phyloP scores from a whole-genome alignment of 495 filamentous ascomycete genomes.

The Trichocladium uniseriatum region DNA sequence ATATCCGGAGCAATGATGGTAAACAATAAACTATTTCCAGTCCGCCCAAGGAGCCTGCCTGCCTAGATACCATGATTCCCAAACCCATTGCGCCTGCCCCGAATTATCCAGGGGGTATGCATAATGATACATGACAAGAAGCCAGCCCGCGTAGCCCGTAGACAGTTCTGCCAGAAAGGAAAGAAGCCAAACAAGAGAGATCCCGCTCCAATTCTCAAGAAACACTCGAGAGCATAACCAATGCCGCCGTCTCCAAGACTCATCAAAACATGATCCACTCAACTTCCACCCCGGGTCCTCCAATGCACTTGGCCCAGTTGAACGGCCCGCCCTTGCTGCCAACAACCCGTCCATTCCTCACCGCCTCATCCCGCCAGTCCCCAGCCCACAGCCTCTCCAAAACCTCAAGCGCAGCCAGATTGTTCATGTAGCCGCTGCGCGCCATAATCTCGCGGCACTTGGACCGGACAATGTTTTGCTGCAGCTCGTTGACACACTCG shows the following conservation, averaged over 20 bases:
- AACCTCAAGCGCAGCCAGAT: slow-evolving; percentile 74
- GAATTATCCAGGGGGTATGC: slow-evolving; percentile 4
- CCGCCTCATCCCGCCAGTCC: slow-evolving; percentile 37
- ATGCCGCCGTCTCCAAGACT: not conserved
- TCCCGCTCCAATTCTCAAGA: not conserved
- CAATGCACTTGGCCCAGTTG: slow-evolving; percentile 70
- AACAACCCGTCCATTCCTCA: slow-evolving; percentile 4
- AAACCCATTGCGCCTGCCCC: not conserved
- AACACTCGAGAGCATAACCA: not conserved
- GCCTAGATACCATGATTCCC: not conserved
- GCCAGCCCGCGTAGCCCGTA: not conserved
- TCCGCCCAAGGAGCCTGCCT: not conserved
- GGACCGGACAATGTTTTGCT: slow-evolving; percentile 65
- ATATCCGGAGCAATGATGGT: too few relatives aligned
- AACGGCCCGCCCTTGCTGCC: slow-evolving; percentile 44
- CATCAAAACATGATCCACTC: slow-evolving; percentile 78
- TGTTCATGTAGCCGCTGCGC: slow-evolving; percentile 87
- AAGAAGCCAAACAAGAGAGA: not conserved
- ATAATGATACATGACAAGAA: slow-evolving; percentile 1
- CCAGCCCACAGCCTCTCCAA: slow-evolving; percentile 73
- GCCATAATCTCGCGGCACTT: slow-evolving; percentile 79
- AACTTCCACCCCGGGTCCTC: slow-evolving; percentile 54
- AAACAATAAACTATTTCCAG: not conserved
- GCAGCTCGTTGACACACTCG: slow-evolving; percentile 76
- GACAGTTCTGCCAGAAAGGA: not conserved